Evolutionary conservation across 2,329 filamentous ascomycete species (phyloP).

Genomic region (Ophiostoma angusticollis): DNA sequence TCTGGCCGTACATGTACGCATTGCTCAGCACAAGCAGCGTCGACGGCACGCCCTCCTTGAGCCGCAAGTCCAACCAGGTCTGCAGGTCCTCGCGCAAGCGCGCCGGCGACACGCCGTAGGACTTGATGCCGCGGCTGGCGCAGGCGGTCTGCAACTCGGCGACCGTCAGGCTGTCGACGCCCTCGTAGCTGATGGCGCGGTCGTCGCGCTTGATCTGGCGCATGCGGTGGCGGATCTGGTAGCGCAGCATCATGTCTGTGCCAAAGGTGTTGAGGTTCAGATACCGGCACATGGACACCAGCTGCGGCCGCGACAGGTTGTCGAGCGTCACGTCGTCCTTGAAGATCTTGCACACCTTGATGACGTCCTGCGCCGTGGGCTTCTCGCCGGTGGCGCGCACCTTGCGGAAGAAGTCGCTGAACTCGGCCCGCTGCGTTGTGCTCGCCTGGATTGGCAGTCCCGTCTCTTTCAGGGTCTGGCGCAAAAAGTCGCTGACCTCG

Average conservation of each 20-base stretch:
- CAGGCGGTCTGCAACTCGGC: conserved; percentile 85
- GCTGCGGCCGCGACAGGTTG: conserved; percentile 87
- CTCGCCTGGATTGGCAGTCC: conserved; percentile 75
- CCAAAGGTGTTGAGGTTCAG: conserved; percentile 97
- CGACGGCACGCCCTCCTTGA: conserved; percentile 90
- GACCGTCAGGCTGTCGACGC: conserved; percentile 86
- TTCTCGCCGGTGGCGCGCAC: conserved; percentile 81
- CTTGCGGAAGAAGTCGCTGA: conserved; percentile 94
- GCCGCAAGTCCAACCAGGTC: conserved; percentile 85
- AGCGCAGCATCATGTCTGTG: conserved; percentile 94
- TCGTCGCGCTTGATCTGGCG: conserved; percentile 98
- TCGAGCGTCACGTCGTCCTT: conserved; percentile 94
- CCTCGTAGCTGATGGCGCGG: conserved; percentile 84
- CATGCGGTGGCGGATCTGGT: conserved; percentile 95
- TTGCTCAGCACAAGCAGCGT: conserved; percentile 93
- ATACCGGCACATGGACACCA: conserved; percentile 96
- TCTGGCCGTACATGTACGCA: conserved; percentile 88
- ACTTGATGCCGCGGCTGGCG: conserved; percentile 81
- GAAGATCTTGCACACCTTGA: conserved; percentile 98
- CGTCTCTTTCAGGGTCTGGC: conserved; percentile 82
- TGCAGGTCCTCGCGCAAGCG: conserved; percentile 80
- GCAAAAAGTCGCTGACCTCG: conserved; percentile 83
- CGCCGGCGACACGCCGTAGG: conserved; percentile 80
- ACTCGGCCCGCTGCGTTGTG: conserved; percentile 84
- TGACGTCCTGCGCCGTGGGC: conserved; percentile 79